Percentiles rank a stretch among this genome's conserved stretches.
Evolutionary conservation across 768 basidiomycete species (phyloP).

Genomic region (Tubosaeta sp.): DNA sequence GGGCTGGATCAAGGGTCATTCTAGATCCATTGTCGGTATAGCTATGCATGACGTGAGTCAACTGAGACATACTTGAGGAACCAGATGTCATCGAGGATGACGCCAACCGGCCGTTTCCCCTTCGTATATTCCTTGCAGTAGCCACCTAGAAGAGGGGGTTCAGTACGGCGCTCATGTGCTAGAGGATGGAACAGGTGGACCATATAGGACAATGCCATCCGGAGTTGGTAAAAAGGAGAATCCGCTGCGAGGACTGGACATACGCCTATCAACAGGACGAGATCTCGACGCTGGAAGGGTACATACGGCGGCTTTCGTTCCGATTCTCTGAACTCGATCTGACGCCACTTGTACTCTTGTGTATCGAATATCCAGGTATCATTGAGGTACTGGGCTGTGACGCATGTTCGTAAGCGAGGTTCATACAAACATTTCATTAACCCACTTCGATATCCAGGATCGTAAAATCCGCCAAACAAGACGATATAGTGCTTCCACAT

Average conservation of each 20-base stretch:
- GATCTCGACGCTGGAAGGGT: not conserved
- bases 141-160: constrained; percentile 49
- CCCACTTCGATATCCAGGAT: constrained; percentile 76
- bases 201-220: constrained; percentile 79
- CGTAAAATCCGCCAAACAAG: constrained; percentile 88
- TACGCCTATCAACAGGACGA: not conserved
- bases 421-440: not conserved
- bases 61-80: constrained; percentile 55
- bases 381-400: constrained; percentile 69
- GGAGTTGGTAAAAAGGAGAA: constrained; percentile 78
- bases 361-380: constrained; percentile 86
- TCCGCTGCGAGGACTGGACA: constrained; percentile 62
- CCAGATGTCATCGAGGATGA: constrained; percentile 93
- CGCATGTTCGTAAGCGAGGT: not conserved
- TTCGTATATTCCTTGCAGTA: constrained; percentile 89
- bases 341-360: constrained; percentile 81
- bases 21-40: constrained; percentile 14
- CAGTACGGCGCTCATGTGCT: not conserved
- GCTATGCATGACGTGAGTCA: not conserved
- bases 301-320: constrained; percentile 71
- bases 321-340: constrained; percentile 67
- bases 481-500: constrained; percentile 86
- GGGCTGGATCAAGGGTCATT: constrained; percentile 27
- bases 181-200: constrained; percentile 32
- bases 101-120: constrained; percentile 77